A percentile compares a stretch with the other conserved stretches of the same genome.
Conservation (phyloP, 208 protist species). For the Jaenimonas drosophilae region DNA sequence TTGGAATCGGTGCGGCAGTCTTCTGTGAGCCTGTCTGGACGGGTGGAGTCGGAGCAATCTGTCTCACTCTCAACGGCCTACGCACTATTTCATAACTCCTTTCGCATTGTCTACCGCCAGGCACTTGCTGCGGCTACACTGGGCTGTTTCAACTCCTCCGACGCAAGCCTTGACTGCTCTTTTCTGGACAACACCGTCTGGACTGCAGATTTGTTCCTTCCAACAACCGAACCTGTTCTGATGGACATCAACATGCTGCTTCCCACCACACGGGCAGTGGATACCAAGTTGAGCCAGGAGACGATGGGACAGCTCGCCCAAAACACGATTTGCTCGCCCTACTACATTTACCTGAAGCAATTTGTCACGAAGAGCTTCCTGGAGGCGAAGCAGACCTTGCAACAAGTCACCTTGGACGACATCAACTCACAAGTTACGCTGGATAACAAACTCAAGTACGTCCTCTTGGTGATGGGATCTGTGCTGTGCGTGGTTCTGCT, state of each 20-base stretch:
- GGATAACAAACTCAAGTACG: background rate
- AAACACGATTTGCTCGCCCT: conserved; percentile 6
- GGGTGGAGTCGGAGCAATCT: too few relatives aligned
- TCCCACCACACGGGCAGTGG: background rate
- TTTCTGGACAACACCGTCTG: background rate
- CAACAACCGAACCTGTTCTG: background rate
- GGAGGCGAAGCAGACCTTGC: background rate
- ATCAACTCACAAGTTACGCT: background rate
- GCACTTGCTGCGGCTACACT: background rate
- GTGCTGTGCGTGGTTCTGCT: background rate
- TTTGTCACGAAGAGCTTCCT: background rate
- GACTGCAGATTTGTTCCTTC: conserved; percentile 3
- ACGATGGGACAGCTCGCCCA: background rate
- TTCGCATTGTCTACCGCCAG: background rate
- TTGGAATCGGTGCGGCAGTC: too few relatives aligned
- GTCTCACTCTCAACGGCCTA: background rate
- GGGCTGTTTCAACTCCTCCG: background rate
- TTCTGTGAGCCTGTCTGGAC: too few relatives aligned
- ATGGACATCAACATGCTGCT: conserved; percentile 1
- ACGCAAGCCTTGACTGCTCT: too few relatives aligned
- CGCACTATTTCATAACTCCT: background rate
- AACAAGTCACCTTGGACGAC: background rate
- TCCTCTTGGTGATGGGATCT: background rate
- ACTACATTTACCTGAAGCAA: conserved; percentile 7
- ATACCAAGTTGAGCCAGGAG: background rate